Base-by-base conservation (phyloP, 1,284 basidiomycete species). In the Sporisorium exsertum region DNA sequence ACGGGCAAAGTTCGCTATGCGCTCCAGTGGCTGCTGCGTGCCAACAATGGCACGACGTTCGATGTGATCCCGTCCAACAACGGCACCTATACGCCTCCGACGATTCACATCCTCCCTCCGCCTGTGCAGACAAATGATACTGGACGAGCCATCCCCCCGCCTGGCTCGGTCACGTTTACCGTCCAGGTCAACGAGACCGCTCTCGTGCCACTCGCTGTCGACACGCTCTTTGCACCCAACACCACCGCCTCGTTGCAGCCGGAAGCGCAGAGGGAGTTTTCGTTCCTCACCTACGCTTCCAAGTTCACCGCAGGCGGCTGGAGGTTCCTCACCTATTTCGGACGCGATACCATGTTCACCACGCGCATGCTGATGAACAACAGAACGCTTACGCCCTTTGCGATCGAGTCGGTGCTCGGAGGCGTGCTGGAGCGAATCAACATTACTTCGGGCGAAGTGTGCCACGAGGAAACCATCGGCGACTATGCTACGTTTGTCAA, bases 231-330 rank as follows among this genome's bases (percentile, higher is more conserved):
- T 80, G 66, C 86, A 18, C 46, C 76, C 22, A 77, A 72, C 45
- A 67, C 82, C 4, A 68, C 76, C 13, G 82, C 77, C 13, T 64
- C 67, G 0, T 73, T 79, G 15, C 58, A 78, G 40, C 77, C 58
- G 10, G 65, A 69, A 6, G 78, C 85, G 0, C 86, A 86, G 5
- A 71, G 86, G 20, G 86, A 88, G 67, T 80, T 86, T 43, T 70
- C 84, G 5, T 86, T 85, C 75, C 70, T 86, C 29, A 70, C 86
- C 37, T 87, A 87, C 61, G 42, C 78, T 16, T 77, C 84, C 61
- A 87, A 87, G 66, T 87, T 87, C 66, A 81, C 87, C 3, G 88
- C 88, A 2, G 88, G 88, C 12, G 87, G 87, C 10, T 88, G 87
- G 88, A 81, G 88, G 9, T 88, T 56, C 58, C 53, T 81, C 58